Conservation (phyloP, 164 flowering plant species). For the Vitis rupestris region DNA sequence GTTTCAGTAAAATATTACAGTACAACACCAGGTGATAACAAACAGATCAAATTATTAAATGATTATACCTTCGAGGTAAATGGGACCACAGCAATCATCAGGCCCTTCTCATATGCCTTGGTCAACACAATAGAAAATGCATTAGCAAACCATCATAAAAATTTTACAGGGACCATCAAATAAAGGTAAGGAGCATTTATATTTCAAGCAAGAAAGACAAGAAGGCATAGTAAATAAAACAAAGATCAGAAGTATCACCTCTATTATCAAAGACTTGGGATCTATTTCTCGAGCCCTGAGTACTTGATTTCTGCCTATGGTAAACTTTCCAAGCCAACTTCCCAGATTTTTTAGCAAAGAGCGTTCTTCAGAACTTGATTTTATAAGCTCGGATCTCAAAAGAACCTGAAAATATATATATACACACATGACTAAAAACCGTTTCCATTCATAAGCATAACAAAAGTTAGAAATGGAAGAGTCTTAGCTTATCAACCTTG, state of each 20-base stretch:
- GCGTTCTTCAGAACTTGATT: conserved; percentile 96
- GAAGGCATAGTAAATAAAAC: not conserved
- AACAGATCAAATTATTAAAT: not conserved
- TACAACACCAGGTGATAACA: not conserved
- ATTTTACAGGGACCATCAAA: not conserved
- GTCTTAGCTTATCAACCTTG: conserved; percentile 57
- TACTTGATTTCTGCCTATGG: conserved; percentile 90
- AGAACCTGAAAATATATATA: conserved; percentile 60
- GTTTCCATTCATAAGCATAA: not conserved
- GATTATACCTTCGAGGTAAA: conserved; percentile 88
- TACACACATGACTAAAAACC: not conserved
- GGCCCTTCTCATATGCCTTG: conserved; percentile 93
- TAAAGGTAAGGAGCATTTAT: not conserved
- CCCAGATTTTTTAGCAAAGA: conserved; percentile 94
- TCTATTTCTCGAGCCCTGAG: conserved; percentile 87
- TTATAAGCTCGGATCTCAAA: conserved; percentile 88
- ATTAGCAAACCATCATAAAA: not conserved
- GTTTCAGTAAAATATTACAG: not conserved
- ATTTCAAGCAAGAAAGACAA: not conserved
- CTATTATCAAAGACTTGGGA: conserved; percentile 83
- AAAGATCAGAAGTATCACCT: conserved; percentile 41
- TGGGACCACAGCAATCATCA: conserved; percentile 97
- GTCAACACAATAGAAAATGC: conserved; percentile 7
- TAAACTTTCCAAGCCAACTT: conserved; percentile 98
- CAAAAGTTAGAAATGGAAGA: not conserved